Evolutionary conservation across 306 rosid species (phyloP).

Genomic region (Astragalus glycyphyllos): DNA sequence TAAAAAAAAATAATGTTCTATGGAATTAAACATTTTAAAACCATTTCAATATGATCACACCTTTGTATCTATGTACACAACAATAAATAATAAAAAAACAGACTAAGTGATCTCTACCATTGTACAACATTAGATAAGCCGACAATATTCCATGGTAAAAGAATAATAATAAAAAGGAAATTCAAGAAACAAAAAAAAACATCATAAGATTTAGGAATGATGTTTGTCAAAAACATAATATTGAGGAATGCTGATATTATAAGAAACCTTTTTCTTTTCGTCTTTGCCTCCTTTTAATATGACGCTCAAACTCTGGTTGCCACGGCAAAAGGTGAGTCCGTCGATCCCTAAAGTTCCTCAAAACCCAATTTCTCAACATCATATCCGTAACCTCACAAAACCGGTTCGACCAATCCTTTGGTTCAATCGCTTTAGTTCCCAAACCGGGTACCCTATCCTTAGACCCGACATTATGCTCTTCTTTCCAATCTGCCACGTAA

Average conservation of each 20-base stretch:
- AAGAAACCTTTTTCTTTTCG: not conserved
- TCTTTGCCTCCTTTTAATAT: not conserved
- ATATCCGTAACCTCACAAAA: conserved; percentile 72
- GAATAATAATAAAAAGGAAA: not conserved
- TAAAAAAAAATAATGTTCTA: too few species aligned
- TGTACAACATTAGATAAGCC: too few species aligned
- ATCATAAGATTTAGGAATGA: not conserved
- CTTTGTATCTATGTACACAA: too few species aligned
- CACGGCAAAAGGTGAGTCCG: conserved; percentile 59
- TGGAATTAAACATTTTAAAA: too few species aligned
- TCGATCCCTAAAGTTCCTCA: conserved; percentile 42
- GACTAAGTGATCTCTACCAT: too few species aligned
- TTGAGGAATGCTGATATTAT: not conserved
- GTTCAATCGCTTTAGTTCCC: conserved; percentile 73
- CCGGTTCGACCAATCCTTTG: conserved; percentile 65
- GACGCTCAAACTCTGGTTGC: conserved; percentile 48
- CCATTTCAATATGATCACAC: conserved; percentile 5
- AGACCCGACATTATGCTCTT: conserved; percentile 66
- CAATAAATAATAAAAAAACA: too few species aligned
- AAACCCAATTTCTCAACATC: conserved; percentile 55
- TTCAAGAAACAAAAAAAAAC: not conserved
- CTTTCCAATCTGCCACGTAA: conserved; percentile 75
- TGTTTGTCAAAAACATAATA: not conserved
- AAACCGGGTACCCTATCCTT: conserved; percentile 82
- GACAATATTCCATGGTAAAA: not conserved